These are phyloP conservation scores for Pseudozyma sp. DNA, from an alignment of 1,284 basidiomycete genomes.

Conservation along the genomic window DNA sequence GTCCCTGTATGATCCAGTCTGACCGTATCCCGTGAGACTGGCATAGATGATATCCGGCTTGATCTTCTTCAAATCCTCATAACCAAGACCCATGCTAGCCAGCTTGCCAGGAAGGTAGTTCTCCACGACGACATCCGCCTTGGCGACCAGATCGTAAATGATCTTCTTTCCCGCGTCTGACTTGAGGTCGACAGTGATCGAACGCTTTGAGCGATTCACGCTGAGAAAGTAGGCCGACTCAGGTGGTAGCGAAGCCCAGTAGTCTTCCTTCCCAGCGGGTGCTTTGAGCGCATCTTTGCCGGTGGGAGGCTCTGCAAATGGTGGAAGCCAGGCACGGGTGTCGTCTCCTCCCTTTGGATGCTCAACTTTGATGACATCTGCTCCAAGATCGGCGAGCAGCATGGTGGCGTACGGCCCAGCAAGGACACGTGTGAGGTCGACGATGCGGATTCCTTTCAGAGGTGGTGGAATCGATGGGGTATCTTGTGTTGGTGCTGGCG, in stretches of 20 bases:
- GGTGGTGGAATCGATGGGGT: slow-evolving; percentile 73
- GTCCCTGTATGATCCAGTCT: slow-evolving; percentile 86
- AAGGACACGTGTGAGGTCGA: slow-evolving; percentile 88
- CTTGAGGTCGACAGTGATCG: slow-evolving; percentile 88
- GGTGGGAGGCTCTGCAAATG: slow-evolving; percentile 43
- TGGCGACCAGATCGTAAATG: slow-evolving; percentile 78
- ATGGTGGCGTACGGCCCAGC: slow-evolving; percentile 91
- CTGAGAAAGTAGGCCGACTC: slow-evolving; percentile 94
- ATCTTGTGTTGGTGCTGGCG: slow-evolving; percentile 1
- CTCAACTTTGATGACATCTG: slow-evolving; percentile 83
- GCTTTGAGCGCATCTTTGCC: slow-evolving; percentile 40
- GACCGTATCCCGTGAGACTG: slow-evolving; percentile 92
- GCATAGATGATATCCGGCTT: slow-evolving; percentile 89
- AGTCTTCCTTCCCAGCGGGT: slow-evolving; percentile 73
- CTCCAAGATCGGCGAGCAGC: slow-evolving; percentile 79
- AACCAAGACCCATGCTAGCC: slow-evolving; percentile 84
- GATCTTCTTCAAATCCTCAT: slow-evolving; percentile 81
- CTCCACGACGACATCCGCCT: slow-evolving; percentile 80
- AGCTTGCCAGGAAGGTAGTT: slow-evolving; percentile 76
- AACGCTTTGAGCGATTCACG: slow-evolving; percentile 88
- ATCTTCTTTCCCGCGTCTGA: slow-evolving; percentile 81
- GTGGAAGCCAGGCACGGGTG: slow-evolving; percentile 74
- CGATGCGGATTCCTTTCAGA: slow-evolving; percentile 80
- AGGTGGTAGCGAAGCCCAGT: slow-evolving; percentile 75
- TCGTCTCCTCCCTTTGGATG: slow-evolving; percentile 80